Evolutionary conservation across 2,329 filamentous ascomycete species (phyloP).

Genomic region (Ilyonectria sp.): DNA sequence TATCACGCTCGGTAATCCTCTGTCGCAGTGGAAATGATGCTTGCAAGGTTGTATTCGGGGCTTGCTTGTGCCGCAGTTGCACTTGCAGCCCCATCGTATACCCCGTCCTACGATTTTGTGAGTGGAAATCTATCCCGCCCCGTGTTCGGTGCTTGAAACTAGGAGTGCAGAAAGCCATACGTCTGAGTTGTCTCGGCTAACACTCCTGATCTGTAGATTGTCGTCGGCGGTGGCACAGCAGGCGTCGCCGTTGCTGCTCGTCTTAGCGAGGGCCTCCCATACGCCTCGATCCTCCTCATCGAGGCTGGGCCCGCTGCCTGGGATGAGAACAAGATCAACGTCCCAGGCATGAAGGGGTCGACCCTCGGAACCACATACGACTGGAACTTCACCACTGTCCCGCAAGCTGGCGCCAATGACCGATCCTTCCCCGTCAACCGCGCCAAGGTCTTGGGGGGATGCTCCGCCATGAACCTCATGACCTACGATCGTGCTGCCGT

Average conservation of each 20-base stretch:
- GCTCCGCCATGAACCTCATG: constrained; percentile 50
- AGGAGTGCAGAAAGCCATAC: background rate
- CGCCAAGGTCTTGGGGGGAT: constrained; percentile 65
- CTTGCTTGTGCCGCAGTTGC: constrained; percentile 34
- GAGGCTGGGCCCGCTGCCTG: constrained; percentile 49
- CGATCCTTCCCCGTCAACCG: constrained; percentile 60
- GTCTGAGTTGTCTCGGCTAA: constrained; percentile 7
- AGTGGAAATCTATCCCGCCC: constrained; percentile 26
- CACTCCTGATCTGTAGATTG: constrained; percentile 4
- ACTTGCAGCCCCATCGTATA: constrained; percentile 33
- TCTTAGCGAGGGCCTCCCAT: constrained; percentile 50
- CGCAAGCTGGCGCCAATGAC: constrained; percentile 57
- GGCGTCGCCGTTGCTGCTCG: constrained; percentile 52
- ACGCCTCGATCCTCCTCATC: constrained; percentile 49
- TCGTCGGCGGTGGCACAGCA: constrained; percentile 48
- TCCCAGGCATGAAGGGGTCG: constrained; percentile 51
- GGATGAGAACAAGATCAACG: constrained; percentile 51
- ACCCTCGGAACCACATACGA: constrained; percentile 51
- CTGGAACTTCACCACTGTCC: constrained; percentile 61
- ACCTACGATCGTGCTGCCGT: constrained; percentile 55
- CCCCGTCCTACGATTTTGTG: constrained; percentile 39
- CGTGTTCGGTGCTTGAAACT: constrained; percentile 2
- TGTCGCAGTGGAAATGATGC: constrained; percentile 26
- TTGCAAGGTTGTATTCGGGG: constrained; percentile 37
- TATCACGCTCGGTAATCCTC: constrained; percentile 2